Evolutionary conservation across 2,329 filamentous ascomycete species (phyloP), one percentile per base, ranked within the genome.

Genomic region (Calonectria honghensis): DNA sequence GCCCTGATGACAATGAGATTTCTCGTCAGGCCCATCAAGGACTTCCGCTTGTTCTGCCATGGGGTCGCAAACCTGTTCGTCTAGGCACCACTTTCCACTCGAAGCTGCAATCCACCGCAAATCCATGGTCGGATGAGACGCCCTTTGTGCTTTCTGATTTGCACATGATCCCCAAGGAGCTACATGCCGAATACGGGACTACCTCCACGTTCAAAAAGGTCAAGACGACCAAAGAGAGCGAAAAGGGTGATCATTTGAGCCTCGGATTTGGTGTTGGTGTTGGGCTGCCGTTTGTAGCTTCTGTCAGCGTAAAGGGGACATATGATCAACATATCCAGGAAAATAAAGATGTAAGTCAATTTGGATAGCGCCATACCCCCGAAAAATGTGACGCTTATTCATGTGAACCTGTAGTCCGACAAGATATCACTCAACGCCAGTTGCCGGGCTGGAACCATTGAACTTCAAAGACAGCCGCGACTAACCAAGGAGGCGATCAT

Each of bases 101-200:
- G 5, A 61, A 3, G 4, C 32, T 61, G n/a, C 54, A 61, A 32
- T 39, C 54, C 11, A 61, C 54, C 32, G 11, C 35, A 3, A 61
- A 61, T 61, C 54, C 54, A 14, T 61, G 54, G 54, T 61, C 54
- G 11, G 54, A 61, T 37, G 54, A 61, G 20, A 61, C 54, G 2
- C 54, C 54, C 4, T 61, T 61, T 61, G 54, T 61, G 11, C 54
- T 61, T 39, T 61, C 54, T 27, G 54, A 61, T 14, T 37, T 61
- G n/a, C 54, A 61, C 54, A 61, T 61, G 32, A 61, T 61, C 10
- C 54, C 54, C 11, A 61, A 61, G n/a, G 54, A 61, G 32, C 32
- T 61, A 11, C 54, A 61, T 27, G 54, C 54, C 31, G 54, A 61
- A 27, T 61, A 39, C 6, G 54, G 54, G n/a, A 37, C 20, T 16